Base-by-base conservation (phyloP, 78 protist species). In the Anaeramoeba flamelloides region DNA sequence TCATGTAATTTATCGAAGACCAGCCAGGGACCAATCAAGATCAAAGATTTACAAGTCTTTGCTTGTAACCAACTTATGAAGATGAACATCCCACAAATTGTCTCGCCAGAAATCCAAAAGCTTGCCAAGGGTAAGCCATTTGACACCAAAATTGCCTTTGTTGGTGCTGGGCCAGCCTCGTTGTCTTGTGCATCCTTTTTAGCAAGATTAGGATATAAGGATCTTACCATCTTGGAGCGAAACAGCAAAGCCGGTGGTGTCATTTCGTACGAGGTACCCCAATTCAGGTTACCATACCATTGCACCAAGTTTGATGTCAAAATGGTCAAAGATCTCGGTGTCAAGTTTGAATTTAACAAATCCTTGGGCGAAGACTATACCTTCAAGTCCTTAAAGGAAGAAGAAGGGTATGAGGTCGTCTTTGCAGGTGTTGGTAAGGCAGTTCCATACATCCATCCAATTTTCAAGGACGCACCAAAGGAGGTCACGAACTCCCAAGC, bases 141-240 rank as follows among this genome's bases (percentile, higher is more conserved):
- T n/a, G n/a, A 74, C 1, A 86, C 88, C 22, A 85, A 83, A 80
- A 89, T 94, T 36, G 95, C 92, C 12, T 53, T 91, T 38, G 32
- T 92, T 30, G 97, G 99, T 2, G 86, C 94, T 86, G 99, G 99
- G 36, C 99, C 99, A 8, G 94, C 99, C 2, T 85, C 93, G 33
- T 84, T 96, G 0, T 76, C 89, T n/a, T 88, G 94, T 77, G 99
- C 92, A 3, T 92, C 97, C 12, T 96, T 88, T 79, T 86, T 96
- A 2, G 75, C 91, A 0, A 87, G 99, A 34, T 65, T 93, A 3
- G 99, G 97, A 8, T 94, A 92, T 82, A 53, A 53, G 17, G 17
- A 53, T 17, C 8, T 53, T 17, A 53, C 69, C 8, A 53, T 53
- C 8, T 53, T 53, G 8, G 69, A 53, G 17, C 69, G 69, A 26